Evolutionary conservation across 257 asterid species (phyloP).

Genomic region (Forsythia viridissima): DNA sequence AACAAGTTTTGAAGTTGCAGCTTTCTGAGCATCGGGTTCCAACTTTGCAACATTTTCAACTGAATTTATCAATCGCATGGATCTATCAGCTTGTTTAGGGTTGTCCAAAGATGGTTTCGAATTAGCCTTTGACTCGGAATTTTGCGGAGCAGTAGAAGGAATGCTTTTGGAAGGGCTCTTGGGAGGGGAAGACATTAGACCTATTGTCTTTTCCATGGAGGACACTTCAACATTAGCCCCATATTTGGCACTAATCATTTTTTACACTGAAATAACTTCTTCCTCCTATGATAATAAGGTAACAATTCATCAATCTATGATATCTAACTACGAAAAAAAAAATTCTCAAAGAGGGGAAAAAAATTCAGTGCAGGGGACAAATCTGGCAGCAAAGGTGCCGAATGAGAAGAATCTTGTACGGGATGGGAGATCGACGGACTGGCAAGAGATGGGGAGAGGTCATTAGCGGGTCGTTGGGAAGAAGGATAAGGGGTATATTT

Average conservation of each 20-base stretch:
- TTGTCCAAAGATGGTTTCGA: slow-evolving; percentile 41
- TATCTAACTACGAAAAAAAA: no score
- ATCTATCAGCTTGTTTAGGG: slow-evolving; percentile 41
- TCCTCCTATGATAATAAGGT: slow-evolving; percentile 51
- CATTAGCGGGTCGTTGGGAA: no score
- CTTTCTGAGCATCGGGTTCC: slow-evolving; percentile 39
- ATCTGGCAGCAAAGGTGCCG: no score
- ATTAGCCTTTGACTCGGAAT: slow-evolving; percentile 39
- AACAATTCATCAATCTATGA: background rate
- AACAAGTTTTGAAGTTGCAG: slow-evolving; percentile 26
- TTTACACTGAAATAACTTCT: slow-evolving; percentile 30
- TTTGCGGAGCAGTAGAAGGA: slow-evolving; percentile 25
- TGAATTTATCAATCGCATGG: slow-evolving; percentile 31
- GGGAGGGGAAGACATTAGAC: slow-evolving; percentile 37
- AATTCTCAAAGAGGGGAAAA: no score
- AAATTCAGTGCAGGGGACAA: no score
- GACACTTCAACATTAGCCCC: slow-evolving; percentile 29
- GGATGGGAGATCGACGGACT: no score
- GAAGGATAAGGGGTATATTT: no score
- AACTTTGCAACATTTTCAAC: slow-evolving; percentile 31
- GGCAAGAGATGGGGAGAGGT: no score
- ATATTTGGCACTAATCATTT: slow-evolving; percentile 31
- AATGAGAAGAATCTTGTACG: no score
- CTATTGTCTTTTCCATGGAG: slow-evolving; percentile 27
- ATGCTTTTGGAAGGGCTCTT: slow-evolving; percentile 36